Evolutionary conservation across 352 stramenopile species (phyloP).

Genomic region (Peronospora farinosa): DNA sequence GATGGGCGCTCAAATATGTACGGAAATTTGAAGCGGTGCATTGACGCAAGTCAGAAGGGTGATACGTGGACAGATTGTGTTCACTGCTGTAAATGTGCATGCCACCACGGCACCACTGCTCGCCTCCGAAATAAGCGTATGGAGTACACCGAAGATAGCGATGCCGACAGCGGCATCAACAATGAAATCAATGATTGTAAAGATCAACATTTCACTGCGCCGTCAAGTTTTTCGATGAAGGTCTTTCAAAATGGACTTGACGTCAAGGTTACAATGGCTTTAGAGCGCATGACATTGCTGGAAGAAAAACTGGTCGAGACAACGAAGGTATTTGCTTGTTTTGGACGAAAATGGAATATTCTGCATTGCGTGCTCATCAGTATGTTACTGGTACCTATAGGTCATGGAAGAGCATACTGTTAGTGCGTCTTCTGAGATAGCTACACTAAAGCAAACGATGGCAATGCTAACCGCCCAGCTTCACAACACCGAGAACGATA

Average conservation of each 20-base stretch:
- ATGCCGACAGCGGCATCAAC: slow-evolving; percentile 1
- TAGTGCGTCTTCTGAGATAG: slow-evolving; percentile 32
- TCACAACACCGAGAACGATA: slow-evolving; percentile 34
- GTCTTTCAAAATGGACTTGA: slow-evolving; percentile 8
- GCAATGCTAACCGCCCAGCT: slow-evolving; percentile 38
- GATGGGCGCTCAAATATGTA: slow-evolving; percentile 6
- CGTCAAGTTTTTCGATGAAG: not conserved
- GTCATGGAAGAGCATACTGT: slow-evolving; percentile 31
- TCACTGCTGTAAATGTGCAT: slow-evolving; percentile 43
- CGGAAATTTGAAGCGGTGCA: slow-evolving; percentile 10
- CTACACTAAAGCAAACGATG: slow-evolving; percentile 41
- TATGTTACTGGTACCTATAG: slow-evolving; percentile 19
- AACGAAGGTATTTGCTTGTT: slow-evolving; percentile 31
- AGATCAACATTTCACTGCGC: not conserved
- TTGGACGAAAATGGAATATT: not conserved
- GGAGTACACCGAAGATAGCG: slow-evolving; percentile 6
- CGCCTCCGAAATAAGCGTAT: slow-evolving; percentile 3
- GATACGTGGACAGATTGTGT: slow-evolving; percentile 24
- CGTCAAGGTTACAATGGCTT: slow-evolving; percentile 21
- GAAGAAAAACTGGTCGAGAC: slow-evolving; percentile 40
- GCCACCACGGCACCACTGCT: slow-evolving; percentile 24
- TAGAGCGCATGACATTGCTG: slow-evolving; percentile 37
- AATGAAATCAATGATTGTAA: not conserved
- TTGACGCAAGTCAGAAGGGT: slow-evolving; percentile 9
- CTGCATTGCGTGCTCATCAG: slow-evolving; percentile 2